Percentiles rank a stretch among this genome's conserved stretches.
phyloP scores from a whole-genome alignment of 306 rosid species.

The Carpinus viminea region DNA sequence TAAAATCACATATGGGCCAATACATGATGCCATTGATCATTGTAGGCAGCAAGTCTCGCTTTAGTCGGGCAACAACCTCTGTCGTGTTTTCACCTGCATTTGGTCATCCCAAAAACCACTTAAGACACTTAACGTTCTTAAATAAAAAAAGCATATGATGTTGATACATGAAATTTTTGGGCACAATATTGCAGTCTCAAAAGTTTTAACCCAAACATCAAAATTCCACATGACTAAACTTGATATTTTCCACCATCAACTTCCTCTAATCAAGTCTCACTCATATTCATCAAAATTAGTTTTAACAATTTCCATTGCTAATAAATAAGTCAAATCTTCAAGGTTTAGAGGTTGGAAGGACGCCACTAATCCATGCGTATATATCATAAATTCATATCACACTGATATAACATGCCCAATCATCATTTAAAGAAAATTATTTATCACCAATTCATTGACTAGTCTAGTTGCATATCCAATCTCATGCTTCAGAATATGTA shows the following conservation, averaged over 20 bases:
- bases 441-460: neutral
- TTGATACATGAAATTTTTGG: neutral
- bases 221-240: too few species aligned
- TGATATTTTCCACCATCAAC: neutral
- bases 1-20: slow-evolving; percentile 91
- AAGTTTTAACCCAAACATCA: too few species aligned
- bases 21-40: slow-evolving; percentile 72
- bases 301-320: neutral
- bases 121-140: neutral
- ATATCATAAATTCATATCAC: too few species aligned
- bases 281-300: neutral
- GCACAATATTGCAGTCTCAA: neutral
- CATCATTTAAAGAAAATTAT: neutral
- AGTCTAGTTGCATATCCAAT: neutral
- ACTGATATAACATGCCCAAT: neutral
- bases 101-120: slow-evolving; percentile 26
- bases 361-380: too few species aligned
- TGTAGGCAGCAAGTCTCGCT: slow-evolving; percentile 79
- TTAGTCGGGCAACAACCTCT: slow-evolving; percentile 70
- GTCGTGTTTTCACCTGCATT: slow-evolving; percentile 67
- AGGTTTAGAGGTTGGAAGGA: too few species aligned
- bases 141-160: neutral
- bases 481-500: neutral
- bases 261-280: slow-evolving; percentile 1
- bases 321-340: neutral